Base-by-base conservation (phyloP, 306 rosid genomes). In the Malus orientalis region DNA sequence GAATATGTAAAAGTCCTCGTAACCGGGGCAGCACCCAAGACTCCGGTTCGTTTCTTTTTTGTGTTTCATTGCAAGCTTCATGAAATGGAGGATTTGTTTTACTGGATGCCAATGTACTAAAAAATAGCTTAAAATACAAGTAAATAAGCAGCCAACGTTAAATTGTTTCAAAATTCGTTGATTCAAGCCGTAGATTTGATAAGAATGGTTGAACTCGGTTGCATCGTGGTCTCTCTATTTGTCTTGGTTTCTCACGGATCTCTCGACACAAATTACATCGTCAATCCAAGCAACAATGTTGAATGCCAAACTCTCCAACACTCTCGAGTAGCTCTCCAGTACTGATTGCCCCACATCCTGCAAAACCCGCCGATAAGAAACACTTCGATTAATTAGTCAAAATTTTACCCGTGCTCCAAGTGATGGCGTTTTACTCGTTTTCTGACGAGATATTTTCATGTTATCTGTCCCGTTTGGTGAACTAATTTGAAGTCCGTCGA, bases 301-400 rank as follows among this genome's bases (percentile, higher is more conserved):
- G 72, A 74, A 84, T 55, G 85, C 85, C 59, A 78, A 78, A 38
- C 87, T 69, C 76, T 84, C 87, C 78, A 81, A 67, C 57, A 84
- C 87, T 71, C 87, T 74, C 19, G 87, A 84, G 76, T 84, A 84
- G 83, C 87, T 84, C 85, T 84, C 87, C 20, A 84, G 44, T 7
- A 84, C 70, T 27, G 87, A 83, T 67, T 84, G 84, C n/a, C 87
- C 87, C 61, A 84, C 87, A 70, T 84, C 87, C 87, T 84, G 55
- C 62, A 59, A 25, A 25, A 49, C 16, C 55, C 55, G 55, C 55
- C 55, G 20, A 15, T 2, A 49, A 5, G 20, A 49, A 49, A 49
- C 20, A 49, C 55, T 49, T 15, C 7, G 55, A 49, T 49, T 20
- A 49, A 14, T 49, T 49, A 15, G 55, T 49, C 55, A 49, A 49